These are phyloP conservation scores for Phallus indusiatus DNA, from an alignment of 768 basidiomycete species.

Conservation along the genomic window DNA sequence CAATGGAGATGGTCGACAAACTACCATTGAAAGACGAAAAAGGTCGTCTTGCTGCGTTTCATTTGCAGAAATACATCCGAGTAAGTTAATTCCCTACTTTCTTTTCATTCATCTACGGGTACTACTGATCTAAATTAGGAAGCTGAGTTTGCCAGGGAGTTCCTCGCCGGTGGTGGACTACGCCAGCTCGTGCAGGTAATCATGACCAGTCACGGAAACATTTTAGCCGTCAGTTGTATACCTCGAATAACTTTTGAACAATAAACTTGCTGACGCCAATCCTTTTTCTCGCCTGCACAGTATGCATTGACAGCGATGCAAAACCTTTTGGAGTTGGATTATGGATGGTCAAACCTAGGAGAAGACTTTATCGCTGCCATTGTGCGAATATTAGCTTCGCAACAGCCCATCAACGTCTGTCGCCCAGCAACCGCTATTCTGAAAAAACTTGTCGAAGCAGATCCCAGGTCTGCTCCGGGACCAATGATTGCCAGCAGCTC, in stretches of 20 bases:
- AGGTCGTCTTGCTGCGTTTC: conserved; percentile 60
- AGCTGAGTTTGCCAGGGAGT: conserved; percentile 74
- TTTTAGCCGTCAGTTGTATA: conserved; percentile 55
- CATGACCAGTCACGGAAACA: conserved; percentile 62
- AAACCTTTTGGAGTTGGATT: conserved; percentile 78
- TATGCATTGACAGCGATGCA: conserved; percentile 82
- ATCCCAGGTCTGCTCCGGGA: conserved; percentile 58
- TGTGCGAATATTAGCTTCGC: conserved; percentile 68
- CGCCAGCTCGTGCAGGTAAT: conserved; percentile 64
- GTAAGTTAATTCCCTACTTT: conserved; percentile 29
- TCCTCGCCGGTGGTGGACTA: conserved; percentile 65
- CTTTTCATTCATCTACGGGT: background rate
- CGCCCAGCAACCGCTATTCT: conserved; percentile 86
- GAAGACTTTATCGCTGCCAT: conserved; percentile 66
- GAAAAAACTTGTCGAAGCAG: conserved; percentile 83
- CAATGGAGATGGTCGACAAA: conserved; percentile 64
- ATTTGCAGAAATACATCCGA: conserved; percentile 69
- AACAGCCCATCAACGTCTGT: conserved; percentile 80
- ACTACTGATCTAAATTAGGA: conserved; percentile 37
- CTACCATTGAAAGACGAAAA: conserved; percentile 50
- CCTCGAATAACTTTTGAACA: background rate
- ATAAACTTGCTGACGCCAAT: background rate
- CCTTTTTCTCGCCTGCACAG: conserved; percentile 26
- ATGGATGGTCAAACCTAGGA: conserved; percentile 72
- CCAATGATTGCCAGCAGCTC: conserved; percentile 52